Percentiles rank a stretch among this genome's conserved stretches.
Conservation (phyloP, 106 monocot genomes). For the Apostasia ramifera region DNA sequence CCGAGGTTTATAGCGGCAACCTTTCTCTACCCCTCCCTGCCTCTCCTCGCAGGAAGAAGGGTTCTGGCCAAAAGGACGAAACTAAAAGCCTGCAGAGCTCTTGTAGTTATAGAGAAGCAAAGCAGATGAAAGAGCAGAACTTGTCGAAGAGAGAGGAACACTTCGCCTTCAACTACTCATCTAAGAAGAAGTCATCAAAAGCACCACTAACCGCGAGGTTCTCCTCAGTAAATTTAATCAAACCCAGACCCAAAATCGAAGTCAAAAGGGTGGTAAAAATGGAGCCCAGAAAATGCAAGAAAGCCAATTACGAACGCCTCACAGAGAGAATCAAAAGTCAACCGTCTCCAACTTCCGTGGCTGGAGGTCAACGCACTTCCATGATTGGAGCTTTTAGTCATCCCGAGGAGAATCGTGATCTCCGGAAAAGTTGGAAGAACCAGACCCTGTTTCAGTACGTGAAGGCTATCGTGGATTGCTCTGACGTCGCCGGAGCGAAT, state of each 20-base stretch:
- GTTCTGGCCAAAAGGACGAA: conserved; percentile 8
- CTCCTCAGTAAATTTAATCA: background rate
- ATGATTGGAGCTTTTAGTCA: background rate
- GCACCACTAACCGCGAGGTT: background rate
- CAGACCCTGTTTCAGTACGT: conserved; percentile 49
- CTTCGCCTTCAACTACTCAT: no score
- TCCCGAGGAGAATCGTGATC: background rate
- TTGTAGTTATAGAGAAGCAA: conserved; percentile 27
- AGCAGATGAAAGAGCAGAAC: conserved; percentile 33
- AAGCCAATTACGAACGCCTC: conserved; percentile 29
- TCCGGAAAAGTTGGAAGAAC: conserved; percentile 8
- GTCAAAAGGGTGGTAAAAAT: background rate
- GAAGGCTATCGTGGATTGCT: conserved; percentile 39
- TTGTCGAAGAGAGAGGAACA: conserved; percentile 10
- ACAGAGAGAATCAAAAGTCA: conserved; percentile 32
- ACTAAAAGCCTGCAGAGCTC: conserved; percentile 19
- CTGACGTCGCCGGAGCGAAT: conserved; percentile 19
- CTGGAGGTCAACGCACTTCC: no score
- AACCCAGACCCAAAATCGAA: background rate
- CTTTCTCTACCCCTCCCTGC: no score
- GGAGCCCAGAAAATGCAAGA: conserved; percentile 20
- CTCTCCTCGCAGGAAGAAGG: conserved; percentile 6
- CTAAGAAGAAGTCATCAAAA: background rate
- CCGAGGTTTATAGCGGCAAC: background rate
- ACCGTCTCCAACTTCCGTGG: background rate